phyloP scores from a whole-genome alignment of 2,329 filamentous ascomycete species.

The Fusarium sp. region DNA sequence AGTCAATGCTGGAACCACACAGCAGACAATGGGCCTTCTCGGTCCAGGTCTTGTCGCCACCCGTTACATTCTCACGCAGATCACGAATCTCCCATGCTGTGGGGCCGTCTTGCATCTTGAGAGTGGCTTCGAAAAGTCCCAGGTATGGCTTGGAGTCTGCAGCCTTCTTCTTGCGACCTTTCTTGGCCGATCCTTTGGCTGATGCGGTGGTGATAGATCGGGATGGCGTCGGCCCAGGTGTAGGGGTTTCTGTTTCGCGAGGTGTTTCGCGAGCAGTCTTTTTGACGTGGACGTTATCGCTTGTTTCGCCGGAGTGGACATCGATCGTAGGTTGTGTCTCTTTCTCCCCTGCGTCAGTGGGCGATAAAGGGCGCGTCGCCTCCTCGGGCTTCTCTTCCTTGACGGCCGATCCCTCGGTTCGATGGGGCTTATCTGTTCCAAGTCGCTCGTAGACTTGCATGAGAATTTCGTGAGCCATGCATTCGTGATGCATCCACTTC shows the following conservation, averaged over 20 bases:
- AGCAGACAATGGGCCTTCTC: constrained; percentile 60
- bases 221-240: constrained; percentile 43
- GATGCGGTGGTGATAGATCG: constrained; percentile 33
- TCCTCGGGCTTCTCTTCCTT: constrained; percentile 51
- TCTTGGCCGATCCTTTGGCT: constrained; percentile 45
- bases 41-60: constrained; percentile 62
- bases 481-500: constrained; percentile 71
- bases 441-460: constrained; percentile 59
- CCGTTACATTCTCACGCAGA: constrained; percentile 56
- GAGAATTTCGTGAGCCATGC: constrained; percentile 65
- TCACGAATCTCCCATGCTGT: constrained; percentile 63
- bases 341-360: constrained; percentile 60
- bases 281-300: constrained; percentile 51
- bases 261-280: constrained; percentile 46
- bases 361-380: constrained; percentile 57
- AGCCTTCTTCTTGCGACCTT: constrained; percentile 51
- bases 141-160: constrained; percentile 57
- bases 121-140: constrained; percentile 60
- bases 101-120: constrained; percentile 58
- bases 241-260: constrained; percentile 45
- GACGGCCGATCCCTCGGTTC: constrained; percentile 48
- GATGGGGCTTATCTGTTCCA: constrained; percentile 61
- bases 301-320: constrained; percentile 58
- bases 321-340: constrained; percentile 63
- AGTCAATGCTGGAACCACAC: constrained; percentile 59